phyloP scores from a whole-genome alignment of 257 asterid species.

The Scutellaria minor region DNA sequence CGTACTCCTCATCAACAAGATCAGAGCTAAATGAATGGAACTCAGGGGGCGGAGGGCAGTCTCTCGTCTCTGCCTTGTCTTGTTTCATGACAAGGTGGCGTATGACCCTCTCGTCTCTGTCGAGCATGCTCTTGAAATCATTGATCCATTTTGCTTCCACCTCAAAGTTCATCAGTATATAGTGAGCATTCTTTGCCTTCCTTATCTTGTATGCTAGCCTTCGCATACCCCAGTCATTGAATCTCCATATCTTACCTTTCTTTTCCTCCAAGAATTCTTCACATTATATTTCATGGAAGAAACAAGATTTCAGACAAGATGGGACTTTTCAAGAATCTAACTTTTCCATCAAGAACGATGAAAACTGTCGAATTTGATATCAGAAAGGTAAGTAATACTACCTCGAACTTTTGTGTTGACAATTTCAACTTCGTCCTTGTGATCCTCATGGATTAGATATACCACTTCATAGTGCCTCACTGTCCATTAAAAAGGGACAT shows the following conservation, averaged over 20 bases:
- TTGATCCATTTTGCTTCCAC: slow-evolving; percentile 80
- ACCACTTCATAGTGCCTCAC: slow-evolving; percentile 98
- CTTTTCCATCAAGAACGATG: not conserved
- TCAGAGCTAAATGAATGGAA: slow-evolving; percentile 51
- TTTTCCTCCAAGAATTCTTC: slow-evolving; percentile 82
- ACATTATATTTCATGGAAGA: slow-evolving; percentile 13
- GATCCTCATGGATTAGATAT: slow-evolving; percentile 84
- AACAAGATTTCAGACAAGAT: not conserved
- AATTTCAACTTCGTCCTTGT: slow-evolving; percentile 72
- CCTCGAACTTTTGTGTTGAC: slow-evolving; percentile 87
- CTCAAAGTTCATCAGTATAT: slow-evolving; percentile 85
- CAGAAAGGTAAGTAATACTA: slow-evolving; percentile 29
- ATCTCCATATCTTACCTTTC: slow-evolving; percentile 93
- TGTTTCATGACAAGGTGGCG: slow-evolving; percentile 91
- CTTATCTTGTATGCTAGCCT: slow-evolving; percentile 87
- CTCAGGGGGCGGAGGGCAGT: slow-evolving; percentile 95
- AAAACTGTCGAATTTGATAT: not conserved
- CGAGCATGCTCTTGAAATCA: slow-evolving; percentile 89
- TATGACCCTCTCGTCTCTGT: slow-evolving; percentile 84
- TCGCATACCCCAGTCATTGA: slow-evolving; percentile 97
- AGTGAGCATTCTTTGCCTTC: slow-evolving; percentile 88
- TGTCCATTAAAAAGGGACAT: slow-evolving; percentile 35
- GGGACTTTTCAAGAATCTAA: too few relatives aligned
- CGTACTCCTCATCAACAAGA: slow-evolving; percentile 45
- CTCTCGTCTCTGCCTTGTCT: slow-evolving; percentile 84